Evolutionary conservation across 202 grass and related monocot species (phyloP).

Genomic region (Schoenoplectus tabernaemontani): DNA sequence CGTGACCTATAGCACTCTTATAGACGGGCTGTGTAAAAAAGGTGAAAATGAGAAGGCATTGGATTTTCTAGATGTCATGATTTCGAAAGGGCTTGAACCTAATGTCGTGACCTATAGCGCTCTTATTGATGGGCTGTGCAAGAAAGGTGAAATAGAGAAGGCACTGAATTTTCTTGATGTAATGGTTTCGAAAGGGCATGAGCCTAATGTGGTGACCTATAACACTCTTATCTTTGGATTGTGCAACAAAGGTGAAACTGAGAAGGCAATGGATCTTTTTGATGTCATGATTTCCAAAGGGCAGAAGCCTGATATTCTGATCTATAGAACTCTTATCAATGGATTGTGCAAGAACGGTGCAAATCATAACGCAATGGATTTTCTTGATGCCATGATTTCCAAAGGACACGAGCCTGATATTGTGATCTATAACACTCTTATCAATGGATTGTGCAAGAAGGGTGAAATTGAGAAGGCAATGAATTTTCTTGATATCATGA

Average conservation of each 20-base stretch:
- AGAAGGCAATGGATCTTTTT: not conserved
- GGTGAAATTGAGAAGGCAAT: not conserved
- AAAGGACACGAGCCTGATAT: not conserved
- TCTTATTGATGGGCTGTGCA: not conserved
- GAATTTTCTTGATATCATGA: not conserved
- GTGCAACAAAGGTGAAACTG: not conserved
- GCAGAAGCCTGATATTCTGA: not conserved
- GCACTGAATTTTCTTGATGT: not conserved
- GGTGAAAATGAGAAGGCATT: not conserved
- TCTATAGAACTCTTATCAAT: not conserved
- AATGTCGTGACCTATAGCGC: not conserved
- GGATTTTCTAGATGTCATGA: not conserved
- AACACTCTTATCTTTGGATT: not conserved
- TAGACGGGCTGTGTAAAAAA: not conserved
- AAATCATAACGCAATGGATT: not conserved
- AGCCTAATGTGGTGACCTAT: not conserved
- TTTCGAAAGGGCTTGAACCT: not conserved
- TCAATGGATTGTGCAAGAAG: not conserved
- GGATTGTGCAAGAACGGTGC: not conserved
- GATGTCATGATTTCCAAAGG: not conserved
- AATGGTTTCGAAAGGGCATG: not conserved
- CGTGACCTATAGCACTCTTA: not conserved
- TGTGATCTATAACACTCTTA: not conserved
- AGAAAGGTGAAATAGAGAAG: not conserved
- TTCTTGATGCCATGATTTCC: not conserved